Base-by-base conservation (phyloP, 2,329 filamentous ascomycete species). In the Fusarium napiforme region DNA sequence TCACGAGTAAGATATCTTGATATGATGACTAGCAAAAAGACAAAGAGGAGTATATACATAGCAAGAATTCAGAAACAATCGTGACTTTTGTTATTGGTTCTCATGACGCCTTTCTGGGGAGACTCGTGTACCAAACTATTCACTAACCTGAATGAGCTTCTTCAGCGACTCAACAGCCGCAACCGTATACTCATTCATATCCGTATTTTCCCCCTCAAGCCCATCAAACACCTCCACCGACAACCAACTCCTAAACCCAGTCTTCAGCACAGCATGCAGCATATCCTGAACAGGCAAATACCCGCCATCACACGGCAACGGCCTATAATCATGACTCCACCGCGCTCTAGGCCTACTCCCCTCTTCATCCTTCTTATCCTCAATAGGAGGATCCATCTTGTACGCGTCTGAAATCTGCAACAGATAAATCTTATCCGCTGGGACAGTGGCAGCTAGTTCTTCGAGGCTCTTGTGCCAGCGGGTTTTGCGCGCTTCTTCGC, bases 391-490 rank as follows among this genome's bases (percentile, higher is more conserved):
- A 1, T 84, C 82, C 42, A 90, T 86, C 74, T 87, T 89, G 78
- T 94, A 95, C 1, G 90, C 93, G 78, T 96, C 93, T 7, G 89
- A 92, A 60, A 95, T 91, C 79, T 95, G 93, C 6, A 95, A 79
- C 0, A 95, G 83, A 78, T 89, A 95, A 43, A 95, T 93, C 83
- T 93, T 94, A 4, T 93, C 89, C 1, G 86, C 82, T 0, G 92
- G 91, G 0, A 95, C 81, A 0, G 87, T 89, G 2, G 75, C 78
- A 0, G 84, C 82, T 3, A 95, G 85, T 49, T 90, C 86, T 3
- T 85, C 80, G 23, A 93, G 81, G 58, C 89, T 92, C 7, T 79
- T 78, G 7, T 82, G 80, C 78, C 90, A 93, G 3, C 83, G 83
- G 32, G 80, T 76, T 15, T 86, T 81, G 7, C 93, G 73, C 36